Base-by-base conservation (phyloP, 208 protist species). In the Acanthamoeba healyi region DNA sequence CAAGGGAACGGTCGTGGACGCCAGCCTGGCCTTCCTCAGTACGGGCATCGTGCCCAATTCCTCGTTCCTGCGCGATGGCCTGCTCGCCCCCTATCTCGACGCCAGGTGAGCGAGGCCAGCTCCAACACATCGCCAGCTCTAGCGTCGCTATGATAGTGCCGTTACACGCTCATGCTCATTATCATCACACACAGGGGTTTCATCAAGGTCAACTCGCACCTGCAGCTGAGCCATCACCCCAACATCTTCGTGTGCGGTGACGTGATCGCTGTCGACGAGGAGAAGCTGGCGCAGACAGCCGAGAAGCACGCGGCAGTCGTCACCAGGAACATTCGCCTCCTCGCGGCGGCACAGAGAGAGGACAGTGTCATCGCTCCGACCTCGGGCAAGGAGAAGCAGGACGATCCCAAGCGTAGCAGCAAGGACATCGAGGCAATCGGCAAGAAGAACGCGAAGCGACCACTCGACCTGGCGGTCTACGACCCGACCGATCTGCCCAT, bases 281-380 rank as follows among this genome's bases (percentile, higher is more conserved):
- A 96, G 46, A 96, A 96, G 56, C 74, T 96, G 19, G 94, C 94
- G 0, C 95, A 96, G 72, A 93, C 70, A 0, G 94, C 95, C 5
- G 95, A 95, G 51, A 81, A 42, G 15, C 93, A 93, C 5, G 95
- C 91, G 0, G 38, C 38, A 12, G 63, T 95, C 0, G 94, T 95
- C 0, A 84, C 56, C n/a, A 44, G 90, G 22, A 96, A 96, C 79
- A 95, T 96, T 2, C 70, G 56, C 29, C 79, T 93, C 7, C 42
- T 95, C 26, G 86, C 86, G 46, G 29, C 10, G 17, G 15, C 46
- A 14, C 34, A 32, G 3, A 84, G 63, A 10, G 29, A 93, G 22
- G 26, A 82, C 34, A 15, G 14, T 44, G 14, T 26, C 22, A 36
- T 32, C 72, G 34, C 72, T 3, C 38, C 38, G 42, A 26, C 17